Evolutionary conservation across 1,284 basidiomycete genomes (phyloP).

Genomic region (Coriolopsis trogii): DNA sequence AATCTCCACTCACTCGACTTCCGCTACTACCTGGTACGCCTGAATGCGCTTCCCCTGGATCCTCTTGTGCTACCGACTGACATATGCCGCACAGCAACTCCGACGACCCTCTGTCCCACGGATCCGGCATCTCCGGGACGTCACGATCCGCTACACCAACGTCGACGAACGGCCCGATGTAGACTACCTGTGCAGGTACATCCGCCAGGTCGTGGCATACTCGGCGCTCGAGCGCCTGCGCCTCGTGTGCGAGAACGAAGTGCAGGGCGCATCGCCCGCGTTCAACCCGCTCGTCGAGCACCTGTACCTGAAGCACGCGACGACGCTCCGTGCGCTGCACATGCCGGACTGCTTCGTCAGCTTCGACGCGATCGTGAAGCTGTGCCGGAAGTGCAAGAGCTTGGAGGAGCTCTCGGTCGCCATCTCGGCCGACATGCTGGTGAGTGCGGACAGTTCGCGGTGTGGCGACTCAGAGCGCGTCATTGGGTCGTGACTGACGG

Average conservation of each 20-base stretch:
- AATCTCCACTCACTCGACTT: conserved; percentile 41
- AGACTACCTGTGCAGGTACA: conserved; percentile 46
- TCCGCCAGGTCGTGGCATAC: conserved; percentile 40
- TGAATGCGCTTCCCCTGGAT: not conserved
- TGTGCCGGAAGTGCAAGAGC: conserved; percentile 15
- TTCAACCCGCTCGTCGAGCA: conserved; percentile 47
- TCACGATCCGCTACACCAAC: conserved; percentile 40
- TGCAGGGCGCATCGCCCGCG: conserved; percentile 30
- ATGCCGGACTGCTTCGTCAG: conserved; percentile 40
- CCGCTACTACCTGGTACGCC: conserved; percentile 51
- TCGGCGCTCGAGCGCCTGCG: conserved; percentile 43
- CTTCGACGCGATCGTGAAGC: conserved; percentile 23
- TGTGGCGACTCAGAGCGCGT: not conserved
- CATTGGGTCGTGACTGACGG: too few species aligned
- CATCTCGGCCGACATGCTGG: conserved; percentile 11
- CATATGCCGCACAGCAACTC: conserved; percentile 42
- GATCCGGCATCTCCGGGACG: conserved; percentile 39
- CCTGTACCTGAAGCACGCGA: conserved; percentile 39
- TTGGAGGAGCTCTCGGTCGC: conserved; percentile 21
- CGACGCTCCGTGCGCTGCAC: conserved; percentile 41
- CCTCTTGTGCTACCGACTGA: not conserved
- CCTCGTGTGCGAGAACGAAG: conserved; percentile 35
- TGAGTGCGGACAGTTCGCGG: conserved; percentile 6
- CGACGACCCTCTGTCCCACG: conserved; percentile 34
- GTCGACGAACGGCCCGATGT: conserved; percentile 34